These are phyloP conservation scores for Sporothrix euskadiensis DNA, from an alignment of 2,329 filamentous ascomycete genomes.

Conservation along the genomic window DNA sequence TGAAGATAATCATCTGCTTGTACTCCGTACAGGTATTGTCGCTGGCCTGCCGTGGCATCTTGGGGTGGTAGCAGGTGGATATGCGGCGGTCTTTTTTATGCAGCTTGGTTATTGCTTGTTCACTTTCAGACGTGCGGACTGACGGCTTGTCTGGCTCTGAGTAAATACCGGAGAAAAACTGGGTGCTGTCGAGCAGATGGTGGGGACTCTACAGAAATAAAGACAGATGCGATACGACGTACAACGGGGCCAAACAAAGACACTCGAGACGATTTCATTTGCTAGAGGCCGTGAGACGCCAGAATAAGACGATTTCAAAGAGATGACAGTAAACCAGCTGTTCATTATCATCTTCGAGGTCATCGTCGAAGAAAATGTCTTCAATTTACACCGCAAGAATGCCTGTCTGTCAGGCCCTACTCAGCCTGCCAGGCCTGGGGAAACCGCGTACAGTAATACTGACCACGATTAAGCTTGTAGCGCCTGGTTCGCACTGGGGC, in stretches of 20 bases:
- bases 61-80: not conserved
- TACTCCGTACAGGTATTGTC: not conserved
- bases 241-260: not conserved
- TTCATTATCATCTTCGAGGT: not conserved
- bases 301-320: not conserved
- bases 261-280: conserved; percentile 1
- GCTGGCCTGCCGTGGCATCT: not conserved
- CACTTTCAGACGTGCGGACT: not conserved
- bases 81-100: not conserved
- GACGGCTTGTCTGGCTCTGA: not conserved
- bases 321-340: not conserved
- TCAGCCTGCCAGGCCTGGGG: not conserved
- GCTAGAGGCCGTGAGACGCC: not conserved
- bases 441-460: not conserved
- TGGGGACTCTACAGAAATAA: not conserved
- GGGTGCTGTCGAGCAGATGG: not conserved
- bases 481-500: not conserved
- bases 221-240: conserved; percentile 16
- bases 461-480: not conserved
- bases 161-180: conserved; percentile 11
- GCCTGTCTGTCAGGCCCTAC: not conserved
- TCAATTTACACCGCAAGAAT: not conserved
- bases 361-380: not conserved
- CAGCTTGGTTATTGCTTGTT: not conserved
- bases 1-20: not conserved